These are phyloP conservation scores for Aureobasidium sp. DNA, from an alignment of 2,329 filamentous ascomycete species.

Conservation along the genomic window DNA sequence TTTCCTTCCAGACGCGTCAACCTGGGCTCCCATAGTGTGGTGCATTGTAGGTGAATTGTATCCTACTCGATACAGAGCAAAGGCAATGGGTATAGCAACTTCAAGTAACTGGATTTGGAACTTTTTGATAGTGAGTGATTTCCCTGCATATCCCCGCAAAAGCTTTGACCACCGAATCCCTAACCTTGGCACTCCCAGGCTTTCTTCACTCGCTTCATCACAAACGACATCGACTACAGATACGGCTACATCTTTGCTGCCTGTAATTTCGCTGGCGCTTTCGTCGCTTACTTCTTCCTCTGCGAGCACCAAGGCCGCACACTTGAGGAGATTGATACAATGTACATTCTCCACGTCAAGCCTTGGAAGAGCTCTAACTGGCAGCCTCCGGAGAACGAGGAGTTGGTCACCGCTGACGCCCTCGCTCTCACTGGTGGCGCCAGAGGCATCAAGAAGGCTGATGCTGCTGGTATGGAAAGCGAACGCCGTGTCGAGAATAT, in stretches of 20 bases:
- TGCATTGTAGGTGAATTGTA: slow-evolving; percentile 61
- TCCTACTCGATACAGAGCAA: slow-evolving; percentile 50
- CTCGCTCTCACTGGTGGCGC: slow-evolving; percentile 27
- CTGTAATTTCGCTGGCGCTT: slow-evolving; percentile 29
- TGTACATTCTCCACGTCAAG: slow-evolving; percentile 32
- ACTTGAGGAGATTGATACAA: slow-evolving; percentile 36
- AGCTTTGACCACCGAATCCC: slow-evolving; percentile 12
- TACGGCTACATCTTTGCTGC: slow-evolving; percentile 36
- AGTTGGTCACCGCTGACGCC: slow-evolving; percentile 24
- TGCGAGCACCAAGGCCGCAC: slow-evolving; percentile 32
- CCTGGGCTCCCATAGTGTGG: slow-evolving; percentile 67
- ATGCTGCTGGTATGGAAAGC: slow-evolving; percentile 21
- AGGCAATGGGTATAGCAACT: slow-evolving; percentile 51
- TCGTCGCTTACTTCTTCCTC: slow-evolving; percentile 35
- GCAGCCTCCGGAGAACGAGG: slow-evolving; percentile 27
- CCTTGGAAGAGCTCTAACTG: slow-evolving; percentile 30
- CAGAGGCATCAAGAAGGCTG: slow-evolving; percentile 27
- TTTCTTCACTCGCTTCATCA: slow-evolving; percentile 35
- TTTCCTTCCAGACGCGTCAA: too few species aligned
- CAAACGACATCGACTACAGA: slow-evolving; percentile 32
- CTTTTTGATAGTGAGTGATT: slow-evolving; percentile 25
- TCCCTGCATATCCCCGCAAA: slow-evolving; percentile 13
- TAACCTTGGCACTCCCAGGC: slow-evolving; percentile 19
- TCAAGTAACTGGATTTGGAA: slow-evolving; percentile 53
- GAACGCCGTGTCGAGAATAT: slow-evolving; percentile 17